These are phyloP conservation scores for Dendrocalamus latiflorus DNA, from an alignment of 202 grass and related monocot species.

Conservation along the genomic window DNA sequence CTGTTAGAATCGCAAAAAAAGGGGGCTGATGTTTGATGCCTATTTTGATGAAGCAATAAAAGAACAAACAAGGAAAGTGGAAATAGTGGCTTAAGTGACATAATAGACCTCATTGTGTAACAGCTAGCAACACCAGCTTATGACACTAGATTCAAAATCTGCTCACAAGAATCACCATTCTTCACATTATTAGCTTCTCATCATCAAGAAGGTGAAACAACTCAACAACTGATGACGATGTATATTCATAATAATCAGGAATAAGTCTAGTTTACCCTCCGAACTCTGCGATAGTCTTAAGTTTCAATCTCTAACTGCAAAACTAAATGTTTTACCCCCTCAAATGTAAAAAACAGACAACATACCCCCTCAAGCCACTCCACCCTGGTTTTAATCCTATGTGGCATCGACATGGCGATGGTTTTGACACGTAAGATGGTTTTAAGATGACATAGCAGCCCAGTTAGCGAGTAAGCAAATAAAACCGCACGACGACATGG, in stretches of 20 bases:
- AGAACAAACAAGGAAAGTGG: neutral
- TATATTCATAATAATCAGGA: neutral
- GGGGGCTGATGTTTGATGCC: neutral
- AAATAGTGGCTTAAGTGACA: neutral
- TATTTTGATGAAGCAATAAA: neutral
- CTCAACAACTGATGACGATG: neutral
- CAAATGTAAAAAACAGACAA: too few relatives aligned
- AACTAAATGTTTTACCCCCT: too few relatives aligned
- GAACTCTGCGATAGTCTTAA: too few relatives aligned
- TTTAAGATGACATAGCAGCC: too few relatives aligned
- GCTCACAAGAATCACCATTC: neutral
- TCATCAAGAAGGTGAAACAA: conserved; percentile 15
- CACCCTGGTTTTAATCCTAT: too few relatives aligned
- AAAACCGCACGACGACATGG: too few relatives aligned
- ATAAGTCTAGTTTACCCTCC: too few relatives aligned
- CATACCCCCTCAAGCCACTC: too few relatives aligned
- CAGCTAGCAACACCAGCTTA: neutral
- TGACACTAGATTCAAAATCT: neutral
- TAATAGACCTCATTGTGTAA: neutral
- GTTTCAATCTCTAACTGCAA: too few relatives aligned
- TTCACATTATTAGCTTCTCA: neutral
- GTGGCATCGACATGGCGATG: too few relatives aligned
- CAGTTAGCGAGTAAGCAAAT: too few relatives aligned
- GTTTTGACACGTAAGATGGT: too few relatives aligned
- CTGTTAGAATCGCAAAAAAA: neutral